Conservation (phyloP, 2,329 filamentous ascomycete species). For the Clonostachys solani region DNA sequence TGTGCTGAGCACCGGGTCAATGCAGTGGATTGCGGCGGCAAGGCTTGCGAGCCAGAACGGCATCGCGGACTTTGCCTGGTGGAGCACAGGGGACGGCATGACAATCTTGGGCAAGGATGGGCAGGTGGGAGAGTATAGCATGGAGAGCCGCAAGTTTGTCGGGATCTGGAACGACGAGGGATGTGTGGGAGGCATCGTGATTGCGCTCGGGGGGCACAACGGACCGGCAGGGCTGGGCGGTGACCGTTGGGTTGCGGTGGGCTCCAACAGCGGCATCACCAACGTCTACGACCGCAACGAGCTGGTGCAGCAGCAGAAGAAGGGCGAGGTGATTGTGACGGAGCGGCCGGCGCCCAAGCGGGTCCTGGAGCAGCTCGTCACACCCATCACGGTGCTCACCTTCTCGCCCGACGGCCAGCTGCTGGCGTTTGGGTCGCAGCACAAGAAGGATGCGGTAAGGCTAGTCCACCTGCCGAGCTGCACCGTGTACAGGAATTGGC, state of each 20-base stretch:
- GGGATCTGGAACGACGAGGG: slow-evolving; percentile 89
- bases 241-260: slow-evolving; percentile 85
- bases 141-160: slow-evolving; percentile 63
- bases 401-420: slow-evolving; percentile 91
- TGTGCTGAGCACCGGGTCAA: slow-evolving; percentile 71
- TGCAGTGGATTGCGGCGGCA: slow-evolving; percentile 84
- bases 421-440: slow-evolving; percentile 77
- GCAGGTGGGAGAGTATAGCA: slow-evolving; percentile 84
- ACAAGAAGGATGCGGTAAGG: slow-evolving; percentile 84
- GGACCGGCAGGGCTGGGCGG: slow-evolving; percentile 63
- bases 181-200: slow-evolving; percentile 76
- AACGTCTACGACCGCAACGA: slow-evolving; percentile 86
- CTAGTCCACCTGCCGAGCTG: slow-evolving; percentile 88
- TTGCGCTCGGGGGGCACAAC: slow-evolving; percentile 70
- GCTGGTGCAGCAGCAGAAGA: slow-evolving; percentile 40
- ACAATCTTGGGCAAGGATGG: slow-evolving; percentile 82
- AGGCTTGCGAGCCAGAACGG: slow-evolving; percentile 78
- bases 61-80: slow-evolving; percentile 91
- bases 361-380: slow-evolving; percentile 81
- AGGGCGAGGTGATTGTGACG: slow-evolving; percentile 48
- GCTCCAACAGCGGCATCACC: slow-evolving; percentile 80
- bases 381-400: slow-evolving; percentile 70
- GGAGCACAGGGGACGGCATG: slow-evolving; percentile 77
- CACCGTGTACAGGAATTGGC: slow-evolving; percentile 96
- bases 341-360: slow-evolving; percentile 67